These are phyloP conservation scores for Penicillium polonicum DNA, from an alignment of 2,329 filamentous ascomycete species.

Conservation along the genomic window DNA sequence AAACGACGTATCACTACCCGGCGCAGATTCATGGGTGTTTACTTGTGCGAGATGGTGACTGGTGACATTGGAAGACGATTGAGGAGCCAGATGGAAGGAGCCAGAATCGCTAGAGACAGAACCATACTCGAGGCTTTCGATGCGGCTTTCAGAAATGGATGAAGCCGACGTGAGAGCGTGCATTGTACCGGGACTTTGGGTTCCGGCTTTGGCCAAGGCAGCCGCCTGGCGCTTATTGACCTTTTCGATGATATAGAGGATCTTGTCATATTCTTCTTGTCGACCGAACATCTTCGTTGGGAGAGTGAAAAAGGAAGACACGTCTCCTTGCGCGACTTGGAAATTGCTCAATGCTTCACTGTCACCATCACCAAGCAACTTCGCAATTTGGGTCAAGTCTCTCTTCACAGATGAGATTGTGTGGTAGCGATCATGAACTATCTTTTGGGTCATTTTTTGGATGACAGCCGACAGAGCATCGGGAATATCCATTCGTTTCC, in stretches of 20 bases:
- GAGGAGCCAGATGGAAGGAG: conserved; percentile 42
- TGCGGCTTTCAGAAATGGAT: conserved; percentile 52
- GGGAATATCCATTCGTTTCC: conserved; percentile 76
- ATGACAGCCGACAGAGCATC: conserved; percentile 80
- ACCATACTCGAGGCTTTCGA: conserved; percentile 49
- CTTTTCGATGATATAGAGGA: conserved; percentile 73
- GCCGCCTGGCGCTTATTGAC: conserved; percentile 65
- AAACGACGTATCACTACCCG: conserved; percentile 36
- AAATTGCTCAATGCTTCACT: conserved; percentile 68
- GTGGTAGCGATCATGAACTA: conserved; percentile 82
- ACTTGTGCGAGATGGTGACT: conserved; percentile 30
- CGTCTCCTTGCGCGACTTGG: conserved; percentile 76
- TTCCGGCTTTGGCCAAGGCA: conserved; percentile 31
- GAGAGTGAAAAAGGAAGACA: conserved; percentile 88
- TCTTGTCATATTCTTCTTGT: conserved; percentile 65
- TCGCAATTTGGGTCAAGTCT: conserved; percentile 72
- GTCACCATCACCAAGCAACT: conserved; percentile 73
- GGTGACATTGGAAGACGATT: conserved; percentile 39
- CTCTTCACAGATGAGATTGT: conserved; percentile 82
- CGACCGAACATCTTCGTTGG: conserved; percentile 80
- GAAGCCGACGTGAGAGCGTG: conserved; percentile 54
- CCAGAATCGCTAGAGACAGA: conserved; percentile 58
- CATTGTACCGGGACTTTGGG: conserved; percentile 42
- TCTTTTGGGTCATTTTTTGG: conserved; percentile 88
- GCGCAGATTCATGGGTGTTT: conserved; percentile 36